Base-by-base conservation (phyloP, 768 basidiomycete species). In the Suillus hirtellus region DNA sequence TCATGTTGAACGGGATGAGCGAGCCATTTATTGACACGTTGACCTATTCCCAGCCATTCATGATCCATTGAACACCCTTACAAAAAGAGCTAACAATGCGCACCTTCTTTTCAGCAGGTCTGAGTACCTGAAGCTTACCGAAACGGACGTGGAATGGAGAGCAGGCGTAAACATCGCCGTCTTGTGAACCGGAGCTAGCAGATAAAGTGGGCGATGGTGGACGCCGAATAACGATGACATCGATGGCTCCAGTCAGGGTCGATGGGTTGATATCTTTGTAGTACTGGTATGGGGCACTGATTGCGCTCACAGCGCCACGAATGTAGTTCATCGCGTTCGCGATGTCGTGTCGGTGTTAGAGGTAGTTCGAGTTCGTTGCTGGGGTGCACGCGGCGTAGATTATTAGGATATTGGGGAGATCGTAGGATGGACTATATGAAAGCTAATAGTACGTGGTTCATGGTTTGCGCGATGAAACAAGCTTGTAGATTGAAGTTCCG, bases 101-200 rank as follows among this genome's bases (percentile, higher is more conserved):
- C 71, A 92, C 93, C 84, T 91, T 92, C 81, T 97, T 99, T 78
- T 99, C 97, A 31, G 87, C 88, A 40, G 97, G 96, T 59, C 95
- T 81, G 14, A 99, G 83, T 10, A 98, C 93, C 76, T 96, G 94
- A 82, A 95, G 89, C 82, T 99, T 99, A 59, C 97, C 97, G 76
- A 98, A 98, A 65, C 96, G 83, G 50, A 99, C 96, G 74, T 98
- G 97, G 72, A 99, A 99, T 1, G 96, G 97, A 2, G 93, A 95
- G 73, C 95, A 97, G 1, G 86, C 90, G 70, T 89, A 89, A 37
- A 80, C 81, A 53, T 81, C 84, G 61, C 89, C 87, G 66, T 82
- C 78, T 67, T 82, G 80, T n/a, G 84, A 78, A 58, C 17, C 40
- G 17, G 40, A 42, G 11, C 56, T 58, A 19, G 56, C 27, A 27